A percentile compares a stretch with the other conserved stretches of the same genome.
Conservation (phyloP, 164 flowering plant species). For the Vitis labrusca region DNA sequence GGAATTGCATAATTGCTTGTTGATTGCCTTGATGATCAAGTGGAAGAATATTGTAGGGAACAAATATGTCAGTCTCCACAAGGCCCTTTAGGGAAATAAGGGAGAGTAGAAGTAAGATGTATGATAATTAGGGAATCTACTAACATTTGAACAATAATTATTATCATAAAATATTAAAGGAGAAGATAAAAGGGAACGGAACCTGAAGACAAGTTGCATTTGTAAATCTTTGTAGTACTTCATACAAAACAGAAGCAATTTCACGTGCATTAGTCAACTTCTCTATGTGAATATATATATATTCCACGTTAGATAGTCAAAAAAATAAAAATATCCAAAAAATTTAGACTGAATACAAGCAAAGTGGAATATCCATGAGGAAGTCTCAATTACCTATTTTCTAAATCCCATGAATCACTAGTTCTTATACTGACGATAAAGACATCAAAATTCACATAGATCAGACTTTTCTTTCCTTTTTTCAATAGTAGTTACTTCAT, state of each 20-base stretch:
- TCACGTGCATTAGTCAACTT: constrained; percentile 51
- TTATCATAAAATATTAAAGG: not conserved
- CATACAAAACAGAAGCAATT: constrained; percentile 73
- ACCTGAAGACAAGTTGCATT: constrained; percentile 65
- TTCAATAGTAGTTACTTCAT: constrained; percentile 49
- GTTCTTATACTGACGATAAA: constrained; percentile 55
- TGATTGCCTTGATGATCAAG: constrained; percentile 74
- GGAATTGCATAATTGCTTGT: constrained; percentile 84
- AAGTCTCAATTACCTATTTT: constrained; percentile 46
- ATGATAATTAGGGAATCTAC: not conserved
- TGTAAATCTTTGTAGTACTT: constrained; percentile 59
- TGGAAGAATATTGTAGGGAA: constrained; percentile 86
- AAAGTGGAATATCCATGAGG: not conserved
- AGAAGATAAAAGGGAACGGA: constrained; percentile 1
- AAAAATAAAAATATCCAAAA: not conserved
- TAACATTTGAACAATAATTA: constrained; percentile 4
- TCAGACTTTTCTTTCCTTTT: constrained; percentile 71
- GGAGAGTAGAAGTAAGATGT: not conserved
- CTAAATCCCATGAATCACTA: constrained; percentile 40
- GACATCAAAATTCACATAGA: constrained; percentile 65
- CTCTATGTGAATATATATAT: constrained; percentile 39
- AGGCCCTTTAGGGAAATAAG: constrained; percentile 30
- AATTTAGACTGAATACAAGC: not conserved
- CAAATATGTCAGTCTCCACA: constrained; percentile 49
- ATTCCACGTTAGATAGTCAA: not conserved